Base-by-base conservation (phyloP, 140 eudicot genomes). In the Senecio squalidus region DNA sequence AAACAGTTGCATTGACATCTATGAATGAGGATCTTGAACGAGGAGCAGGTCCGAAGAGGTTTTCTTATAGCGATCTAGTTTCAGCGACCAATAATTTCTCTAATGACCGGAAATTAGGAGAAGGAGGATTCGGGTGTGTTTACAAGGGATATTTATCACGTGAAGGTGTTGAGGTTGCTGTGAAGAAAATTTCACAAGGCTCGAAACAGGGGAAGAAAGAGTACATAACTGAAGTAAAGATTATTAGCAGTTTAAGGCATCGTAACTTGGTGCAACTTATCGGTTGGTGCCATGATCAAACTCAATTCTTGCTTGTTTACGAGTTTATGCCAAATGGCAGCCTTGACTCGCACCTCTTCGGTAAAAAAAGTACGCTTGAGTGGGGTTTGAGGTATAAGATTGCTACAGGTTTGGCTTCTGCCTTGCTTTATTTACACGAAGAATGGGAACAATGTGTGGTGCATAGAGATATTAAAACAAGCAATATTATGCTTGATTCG, bases 101-200 rank as follows among this genome's bases (percentile, higher is more conserved):
- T 0, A 31, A 40, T 4, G 79, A 73, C 6, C 39, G 69, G n/a
- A 85, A 81, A 46, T 48, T 81, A 18, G 95, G 95, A 1, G 71
- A 78, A 51, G 95, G 95, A 18, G 95, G 89, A 70, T 85, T 82
- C 21, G 95, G 95, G 20, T 63, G 71, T 24, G 86, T 85, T 15
- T 85, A 78, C 73, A 78, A 67, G 14, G 89, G 89, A 5, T 68
- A 55, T 59, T 33, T 82, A 14, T 26, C 67, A 0, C 67, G 69
- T 3, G 57, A 70, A 29, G 71, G 60, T 40, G 15, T 58, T 0
- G 58, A 54, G 3, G 66, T 82, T 47, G 95, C 95, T 0, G 86
- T 85, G 2, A 85, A 85, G 75, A 85, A 73, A 56, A 62, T 81
- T 38, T 78, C 84, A 27, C 80, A 67, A 41, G 80, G 77, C 4